Evolutionary conservation across 202 grass and related monocot genomes (phyloP).

Genomic region (Zizania palustris): DNA sequence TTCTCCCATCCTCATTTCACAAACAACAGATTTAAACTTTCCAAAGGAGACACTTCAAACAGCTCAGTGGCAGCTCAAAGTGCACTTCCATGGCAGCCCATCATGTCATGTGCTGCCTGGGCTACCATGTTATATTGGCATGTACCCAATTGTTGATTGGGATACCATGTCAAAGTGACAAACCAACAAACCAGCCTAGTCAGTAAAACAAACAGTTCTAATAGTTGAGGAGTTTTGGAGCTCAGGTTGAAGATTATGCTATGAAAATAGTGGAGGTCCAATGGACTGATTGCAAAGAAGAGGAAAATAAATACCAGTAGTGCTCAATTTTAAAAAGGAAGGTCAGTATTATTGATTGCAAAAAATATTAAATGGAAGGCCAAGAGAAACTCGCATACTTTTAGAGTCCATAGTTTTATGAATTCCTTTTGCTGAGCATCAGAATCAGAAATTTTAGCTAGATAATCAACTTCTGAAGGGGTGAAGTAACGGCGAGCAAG

Average conservation of each 20-base stretch:
- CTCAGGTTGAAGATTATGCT: neutral
- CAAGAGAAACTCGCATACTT: slow-evolving; percentile 56
- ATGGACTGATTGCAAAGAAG: neutral
- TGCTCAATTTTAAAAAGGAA: slow-evolving; percentile 17
- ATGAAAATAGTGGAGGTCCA: neutral
- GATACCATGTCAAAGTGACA: neutral
- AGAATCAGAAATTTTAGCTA: slow-evolving; percentile 59
- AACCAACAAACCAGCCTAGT: neutral
- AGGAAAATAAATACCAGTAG: slow-evolving; percentile 4
- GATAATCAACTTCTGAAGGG: slow-evolving; percentile 71
- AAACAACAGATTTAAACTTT: neutral
- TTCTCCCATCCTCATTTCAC: neutral
- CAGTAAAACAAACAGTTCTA: neutral
- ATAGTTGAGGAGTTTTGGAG: neutral
- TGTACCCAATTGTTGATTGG: too few relatives aligned
- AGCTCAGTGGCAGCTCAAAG: neutral
- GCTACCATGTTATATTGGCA: too few relatives aligned
- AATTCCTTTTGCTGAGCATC: slow-evolving; percentile 81
- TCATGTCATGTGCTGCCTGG: neutral
- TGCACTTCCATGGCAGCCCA: neutral
- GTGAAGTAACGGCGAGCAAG: slow-evolving; percentile 91
- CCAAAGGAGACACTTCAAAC: neutral
- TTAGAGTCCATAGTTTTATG: slow-evolving; percentile 95
- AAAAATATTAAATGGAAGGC: neutral
- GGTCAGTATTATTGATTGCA: neutral